Base-by-base conservation (phyloP, 169 alveolate genomes). In the Cystoisospora suis region DNA sequence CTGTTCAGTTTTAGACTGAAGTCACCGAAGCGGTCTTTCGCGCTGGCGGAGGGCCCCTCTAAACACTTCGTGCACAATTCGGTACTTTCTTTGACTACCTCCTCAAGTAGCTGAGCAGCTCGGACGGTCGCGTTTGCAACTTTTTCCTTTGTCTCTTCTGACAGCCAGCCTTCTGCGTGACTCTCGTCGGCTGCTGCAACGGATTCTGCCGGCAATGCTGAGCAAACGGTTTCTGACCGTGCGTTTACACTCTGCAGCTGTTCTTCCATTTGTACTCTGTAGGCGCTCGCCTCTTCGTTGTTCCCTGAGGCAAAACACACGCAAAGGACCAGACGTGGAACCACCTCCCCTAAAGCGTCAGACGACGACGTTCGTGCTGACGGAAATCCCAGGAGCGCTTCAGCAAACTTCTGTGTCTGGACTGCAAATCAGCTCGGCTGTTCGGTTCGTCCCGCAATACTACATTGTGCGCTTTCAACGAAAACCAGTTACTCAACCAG, bases 11-110 rank as follows among this genome's bases (percentile, higher is more conserved):
- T 85, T 83, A 88, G 46, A 27, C 79, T 88, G 75, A 88, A 88
- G 34, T 88, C 92, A 32, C 92, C 92, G 44, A 65, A 88, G 34
- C 69, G 53, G 45, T 88, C 92, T 58, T 88, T 88, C 27, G 79
- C 88, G 27, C 58, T 38, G 46, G 83, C 58, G 32, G 46, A 72
- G 12, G 83, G 1, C 34, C 56, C 56, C 27, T 72, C 83, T 17
- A 72, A 29, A 27, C 83, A 72, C 56, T 4, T 34, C 83, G 38
- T n/a, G 56, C 83, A 72, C 32, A 72, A 34, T 17, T 40, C 34
- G 32, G 53, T 38, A 27, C 83, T 38, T 46, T 40, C 83, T 34
- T 27, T 17, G 1, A 72, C 56, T 29, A 40, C 83, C 9, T 72
- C 83, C 20, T 17, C 17, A 12, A 38, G 58, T 38, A 2, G 23